Evolutionary conservation across 2,329 filamentous ascomycete species (phyloP).

Genomic region (Curvularia sp.): DNA sequence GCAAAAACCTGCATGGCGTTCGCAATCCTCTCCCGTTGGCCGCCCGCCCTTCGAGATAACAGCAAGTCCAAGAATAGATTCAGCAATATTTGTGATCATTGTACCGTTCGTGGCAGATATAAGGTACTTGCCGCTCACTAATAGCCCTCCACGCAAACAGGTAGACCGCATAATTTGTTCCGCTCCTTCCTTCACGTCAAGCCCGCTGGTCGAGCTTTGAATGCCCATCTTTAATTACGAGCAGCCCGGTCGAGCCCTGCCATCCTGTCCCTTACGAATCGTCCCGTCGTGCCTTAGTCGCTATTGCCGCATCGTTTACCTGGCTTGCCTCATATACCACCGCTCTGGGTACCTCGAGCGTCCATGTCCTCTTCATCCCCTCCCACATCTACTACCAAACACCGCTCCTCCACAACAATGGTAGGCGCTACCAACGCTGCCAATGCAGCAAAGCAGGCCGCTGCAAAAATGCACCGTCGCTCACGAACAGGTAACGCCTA

Average conservation of each 20-base stretch:
- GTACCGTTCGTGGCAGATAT: slow-evolving; percentile 53
- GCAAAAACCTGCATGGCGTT: slow-evolving; percentile 36
- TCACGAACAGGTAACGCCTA: slow-evolving; percentile 85
- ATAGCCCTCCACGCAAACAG: slow-evolving; percentile 38
- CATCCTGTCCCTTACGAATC: slow-evolving; percentile 54
- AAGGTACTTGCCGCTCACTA: slow-evolving; percentile 54
- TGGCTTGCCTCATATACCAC: slow-evolving; percentile 50
- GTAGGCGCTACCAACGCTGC: slow-evolving; percentile 58
- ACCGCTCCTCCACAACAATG: slow-evolving; percentile 55
- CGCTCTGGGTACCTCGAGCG: slow-evolving; percentile 53
- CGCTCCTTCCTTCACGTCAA: slow-evolving; percentile 50
- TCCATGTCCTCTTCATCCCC: slow-evolving; percentile 59
- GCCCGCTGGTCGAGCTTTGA: slow-evolving; percentile 59
- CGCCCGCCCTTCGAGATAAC: slow-evolving; percentile 36
- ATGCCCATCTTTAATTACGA: slow-evolving; percentile 57
- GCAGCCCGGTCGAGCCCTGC: slow-evolving; percentile 52
- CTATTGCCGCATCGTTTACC: slow-evolving; percentile 53
- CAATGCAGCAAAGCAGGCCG: slow-evolving; percentile 62
- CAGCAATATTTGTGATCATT: slow-evolving; percentile 52
- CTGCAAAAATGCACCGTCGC: slow-evolving; percentile 88
- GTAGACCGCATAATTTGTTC: slow-evolving; percentile 59
- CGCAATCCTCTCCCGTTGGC: slow-evolving; percentile 41
- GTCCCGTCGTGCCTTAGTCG: slow-evolving; percentile 52
- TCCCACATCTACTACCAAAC: slow-evolving; percentile 52
- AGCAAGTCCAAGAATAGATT: slow-evolving; percentile 58